phyloP scores from a whole-genome alignment of 176 grass and related monocot species.

The Hordeum vulgare region MorexV3_pseudomolecules_assembly NC_058523.1:53517867-53518366 shows the following conservation, averaged over 20 bases:
- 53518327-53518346: slow-evolving; percentile 72
- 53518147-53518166: slow-evolving; percentile 49
- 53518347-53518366: slow-evolving; percentile 84
- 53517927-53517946: slow-evolving; percentile 88
- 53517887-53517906: neutral
- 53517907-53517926: slow-evolving; percentile 24
- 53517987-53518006: slow-evolving; percentile 57
- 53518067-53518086: slow-evolving; percentile 80
- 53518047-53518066: slow-evolving; percentile 96
- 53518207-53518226: neutral
- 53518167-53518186: neutral
- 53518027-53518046: slow-evolving; percentile 85
- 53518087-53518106: slow-evolving; percentile 84
- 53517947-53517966: slow-evolving; percentile 74
- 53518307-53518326: slow-evolving; percentile 70
- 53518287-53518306: slow-evolving; percentile 91
- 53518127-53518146: slow-evolving; percentile 86
- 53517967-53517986: slow-evolving; percentile 66
- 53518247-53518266: slow-evolving; percentile 84
- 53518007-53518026: slow-evolving; percentile 52
- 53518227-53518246: slow-evolving; percentile 34
- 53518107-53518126: slow-evolving; percentile 98
- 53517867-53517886: neutral
- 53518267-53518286: slow-evolving; percentile 94
- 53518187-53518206: neutral